Evolutionary conservation across 805 yeast species (phyloP).

Genomic region (Lipomyces kockii): DNA sequence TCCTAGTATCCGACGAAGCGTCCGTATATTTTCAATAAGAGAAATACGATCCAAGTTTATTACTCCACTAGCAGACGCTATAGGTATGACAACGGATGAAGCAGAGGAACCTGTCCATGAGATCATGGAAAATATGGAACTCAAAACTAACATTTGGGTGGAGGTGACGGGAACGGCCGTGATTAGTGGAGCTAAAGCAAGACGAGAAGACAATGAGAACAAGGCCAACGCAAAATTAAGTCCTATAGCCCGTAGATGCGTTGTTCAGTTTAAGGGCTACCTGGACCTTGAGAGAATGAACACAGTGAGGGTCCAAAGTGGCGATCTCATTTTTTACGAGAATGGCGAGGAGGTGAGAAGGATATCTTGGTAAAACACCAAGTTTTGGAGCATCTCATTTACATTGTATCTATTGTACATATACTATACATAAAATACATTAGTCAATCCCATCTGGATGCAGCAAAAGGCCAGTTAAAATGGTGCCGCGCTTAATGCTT

Average conservation of each 20-base stretch:
- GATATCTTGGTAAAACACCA: slow-evolving; percentile 25
- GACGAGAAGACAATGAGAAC: not conserved
- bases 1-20: slow-evolving; percentile 18
- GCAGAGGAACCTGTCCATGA: slow-evolving; percentile 22
- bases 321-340: slow-evolving; percentile 22
- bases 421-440: slow-evolving; percentile 1
- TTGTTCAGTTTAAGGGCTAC: slow-evolving; percentile 29
- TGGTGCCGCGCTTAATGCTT: slow-evolving; percentile 15
- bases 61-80: slow-evolving; percentile 21
- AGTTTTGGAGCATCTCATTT: slow-evolving; percentile 7
- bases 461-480: not conserved
- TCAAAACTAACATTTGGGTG: slow-evolving; percentile 18
- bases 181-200: slow-evolving; percentile 19
- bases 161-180: slow-evolving; percentile 27
- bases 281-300: slow-evolving; percentile 34
- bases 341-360: slow-evolving; percentile 14
- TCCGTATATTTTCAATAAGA: slow-evolving; percentile 21
- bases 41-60: slow-evolving; percentile 19
- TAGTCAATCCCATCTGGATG: not conserved
- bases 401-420: not conserved
- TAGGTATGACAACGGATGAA: slow-evolving; percentile 9
- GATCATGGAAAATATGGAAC: slow-evolving; percentile 14
- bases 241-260: slow-evolving; percentile 2
- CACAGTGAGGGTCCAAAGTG: slow-evolving; percentile 26
- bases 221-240: not conserved